phyloP scores from a whole-genome alignment of 805 yeast genomes.

The Ogataea parapolymorpha region DNA sequence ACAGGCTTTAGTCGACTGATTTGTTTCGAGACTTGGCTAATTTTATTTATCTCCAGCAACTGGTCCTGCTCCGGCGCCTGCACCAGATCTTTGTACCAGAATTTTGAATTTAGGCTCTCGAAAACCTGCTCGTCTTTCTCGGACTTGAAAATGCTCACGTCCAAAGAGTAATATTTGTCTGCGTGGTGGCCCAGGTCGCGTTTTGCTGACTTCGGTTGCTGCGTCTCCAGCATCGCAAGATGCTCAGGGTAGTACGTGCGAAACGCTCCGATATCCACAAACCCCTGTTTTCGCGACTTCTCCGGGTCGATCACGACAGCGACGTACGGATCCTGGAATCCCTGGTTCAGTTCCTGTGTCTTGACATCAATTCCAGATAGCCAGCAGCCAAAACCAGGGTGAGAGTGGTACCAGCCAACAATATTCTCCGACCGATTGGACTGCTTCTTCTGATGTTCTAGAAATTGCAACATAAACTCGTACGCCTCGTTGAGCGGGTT shows the following conservation, averaged over 20 bases:
- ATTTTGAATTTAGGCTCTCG: slow-evolving; percentile 40
- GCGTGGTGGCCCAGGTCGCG: slow-evolving; percentile 72
- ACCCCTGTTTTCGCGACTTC: slow-evolving; percentile 57
- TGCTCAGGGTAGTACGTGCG: slow-evolving; percentile 50
- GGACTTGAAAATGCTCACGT: slow-evolving; percentile 57
- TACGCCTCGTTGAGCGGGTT: slow-evolving; percentile 93
- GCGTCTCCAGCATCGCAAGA: slow-evolving; percentile 4
- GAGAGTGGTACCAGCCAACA: slow-evolving; percentile 97
- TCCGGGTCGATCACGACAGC: slow-evolving; percentile 88
- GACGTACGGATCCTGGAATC: slow-evolving; percentile 85
- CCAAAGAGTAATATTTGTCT: slow-evolving; percentile 62
- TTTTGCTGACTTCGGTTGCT: slow-evolving; percentile 35
- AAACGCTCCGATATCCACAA: slow-evolving; percentile 85
- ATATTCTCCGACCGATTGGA: slow-evolving; percentile 59
- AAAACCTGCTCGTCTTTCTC: slow-evolving; percentile 47
- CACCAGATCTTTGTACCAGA: slow-evolving; percentile 42
- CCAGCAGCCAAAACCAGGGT: slow-evolving; percentile 98
- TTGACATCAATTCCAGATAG: slow-evolving; percentile 88
- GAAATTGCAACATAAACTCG: slow-evolving; percentile 88
- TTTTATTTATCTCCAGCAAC: slow-evolving; percentile 10
- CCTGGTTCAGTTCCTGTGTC: slow-evolving; percentile 82
- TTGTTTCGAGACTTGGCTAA: slow-evolving; percentile 5
- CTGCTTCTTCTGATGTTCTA: slow-evolving; percentile 50
- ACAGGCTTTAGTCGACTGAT: slow-evolving; percentile 5
- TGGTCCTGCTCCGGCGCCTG: slow-evolving; percentile 15